Conservation (phyloP, 106 monocot genomes). For the Gastrodia elata region DNA sequence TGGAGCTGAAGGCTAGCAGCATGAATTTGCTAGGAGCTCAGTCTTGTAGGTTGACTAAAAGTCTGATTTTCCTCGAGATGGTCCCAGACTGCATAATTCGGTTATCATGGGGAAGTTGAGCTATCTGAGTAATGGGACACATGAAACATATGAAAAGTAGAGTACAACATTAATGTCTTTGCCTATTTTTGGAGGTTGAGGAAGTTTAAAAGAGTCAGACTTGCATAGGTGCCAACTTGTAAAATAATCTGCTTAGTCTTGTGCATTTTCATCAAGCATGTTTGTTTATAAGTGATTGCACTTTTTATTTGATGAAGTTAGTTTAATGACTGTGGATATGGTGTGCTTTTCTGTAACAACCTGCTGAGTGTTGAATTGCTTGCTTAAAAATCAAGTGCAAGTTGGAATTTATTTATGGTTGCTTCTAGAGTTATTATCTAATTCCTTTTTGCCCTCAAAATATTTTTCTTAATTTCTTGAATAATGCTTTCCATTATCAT, state of each 20-base stretch:
- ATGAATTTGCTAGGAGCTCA: too few species aligned
- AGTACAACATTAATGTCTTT: background rate
- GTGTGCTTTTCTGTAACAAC: background rate
- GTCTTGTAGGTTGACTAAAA: too few species aligned
- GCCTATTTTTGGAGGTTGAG: background rate
- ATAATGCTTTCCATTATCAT: background rate
- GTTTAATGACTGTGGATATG: background rate
- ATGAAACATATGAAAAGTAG: too few species aligned
- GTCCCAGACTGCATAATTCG: too few species aligned
- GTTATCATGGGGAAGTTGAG: too few species aligned
- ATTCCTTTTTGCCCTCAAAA: background rate
- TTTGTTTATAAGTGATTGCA: background rate
- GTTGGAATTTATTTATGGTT: background rate
- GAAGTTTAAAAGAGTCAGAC: background rate
- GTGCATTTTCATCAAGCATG: background rate
- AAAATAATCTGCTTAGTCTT: background rate
- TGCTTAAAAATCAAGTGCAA: background rate
- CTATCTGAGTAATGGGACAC: too few species aligned
- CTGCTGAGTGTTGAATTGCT: background rate
- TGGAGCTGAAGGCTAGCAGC: too few species aligned
- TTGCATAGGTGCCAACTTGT: background rate
- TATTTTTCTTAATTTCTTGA: background rate
- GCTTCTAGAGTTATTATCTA: background rate
- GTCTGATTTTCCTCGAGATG: too few species aligned
- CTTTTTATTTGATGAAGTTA: background rate